Evolutionary conservation across 2,329 filamentous ascomycete genomes (phyloP).

Genomic region (Fusarium sp.): DNA sequence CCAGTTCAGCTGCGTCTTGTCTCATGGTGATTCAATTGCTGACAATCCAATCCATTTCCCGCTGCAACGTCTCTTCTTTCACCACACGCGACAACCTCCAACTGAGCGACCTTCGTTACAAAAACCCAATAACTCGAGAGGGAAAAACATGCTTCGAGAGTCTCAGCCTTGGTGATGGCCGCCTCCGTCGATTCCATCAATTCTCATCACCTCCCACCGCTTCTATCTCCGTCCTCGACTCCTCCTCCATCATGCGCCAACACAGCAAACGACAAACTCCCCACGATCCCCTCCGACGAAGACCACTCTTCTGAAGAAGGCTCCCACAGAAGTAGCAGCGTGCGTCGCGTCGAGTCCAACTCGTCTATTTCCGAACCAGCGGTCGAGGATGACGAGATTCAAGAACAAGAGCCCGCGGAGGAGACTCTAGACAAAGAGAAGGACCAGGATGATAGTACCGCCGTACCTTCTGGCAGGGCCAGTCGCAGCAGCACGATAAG

Average conservation of each 20-base stretch:
- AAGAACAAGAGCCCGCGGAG: neutral
- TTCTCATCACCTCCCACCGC: constrained; percentile 31
- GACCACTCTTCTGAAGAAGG: constrained; percentile 45
- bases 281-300: constrained; percentile 44
- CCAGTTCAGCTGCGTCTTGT: neutral
- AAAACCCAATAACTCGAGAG: neutral
- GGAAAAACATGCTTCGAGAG: constrained; percentile 33
- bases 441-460: constrained; percentile 5
- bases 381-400: constrained; percentile 33
- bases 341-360: constrained; percentile 36
- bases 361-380: constrained; percentile 45
- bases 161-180: constrained; percentile 40
- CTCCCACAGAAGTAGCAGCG: constrained; percentile 34
- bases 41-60: neutral
- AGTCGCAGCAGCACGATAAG: constrained; percentile 45
- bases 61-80: constrained; percentile 6
- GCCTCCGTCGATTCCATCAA: constrained; percentile 37
- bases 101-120: neutral
- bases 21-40: constrained; percentile 7
- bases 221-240: constrained; percentile 16
- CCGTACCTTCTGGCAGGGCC: constrained; percentile 31
- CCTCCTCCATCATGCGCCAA: constrained; percentile 23
- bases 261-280: constrained; percentile 17
- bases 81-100: neutral
- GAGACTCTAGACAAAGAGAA: constrained; percentile 9